Percentiles rank a stretch among this genome's conserved stretches.
phyloP scores from a whole-genome alignment of 805 yeast species.

The Candida namnaoensis region DNA sequence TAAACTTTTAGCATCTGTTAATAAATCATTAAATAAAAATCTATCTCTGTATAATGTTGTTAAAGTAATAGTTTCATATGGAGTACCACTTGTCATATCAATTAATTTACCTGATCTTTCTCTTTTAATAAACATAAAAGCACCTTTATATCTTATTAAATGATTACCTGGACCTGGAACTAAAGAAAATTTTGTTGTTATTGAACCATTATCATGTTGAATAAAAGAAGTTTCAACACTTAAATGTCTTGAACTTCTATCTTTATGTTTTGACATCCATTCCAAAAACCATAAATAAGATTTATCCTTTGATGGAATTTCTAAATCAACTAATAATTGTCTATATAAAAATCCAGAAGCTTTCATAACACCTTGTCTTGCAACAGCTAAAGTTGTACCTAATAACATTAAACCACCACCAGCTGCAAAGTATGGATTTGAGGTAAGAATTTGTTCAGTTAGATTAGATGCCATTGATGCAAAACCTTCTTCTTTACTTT shows the following conservation, averaged over 20 bases:
- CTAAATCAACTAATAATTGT: conserved; percentile 83
- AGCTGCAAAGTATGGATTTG: conserved; percentile 95
- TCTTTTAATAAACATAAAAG: conserved; percentile 80
- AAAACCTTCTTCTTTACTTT: conserved; percentile 14
- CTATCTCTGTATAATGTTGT: conserved; percentile 86
- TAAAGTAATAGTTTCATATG: conserved; percentile 91
- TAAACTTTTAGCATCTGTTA: conserved; percentile 75
- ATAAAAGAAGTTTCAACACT: conserved; percentile 81
- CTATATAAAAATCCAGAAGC: conserved; percentile 65
- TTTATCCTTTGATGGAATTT: conserved; percentile 88
- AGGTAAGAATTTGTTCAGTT: conserved; percentile 44
- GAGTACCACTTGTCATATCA: conserved; percentile 86
- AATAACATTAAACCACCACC: conserved; percentile 96
- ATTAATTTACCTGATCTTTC: conserved; percentile 86
- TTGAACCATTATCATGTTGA: conserved; percentile 91
- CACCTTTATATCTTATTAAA: conserved; percentile 75
- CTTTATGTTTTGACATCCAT: conserved; percentile 87
- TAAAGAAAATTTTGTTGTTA: conserved; percentile 75
- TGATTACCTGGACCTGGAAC: conserved; percentile 99
- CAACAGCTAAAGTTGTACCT: conserved; percentile 82
- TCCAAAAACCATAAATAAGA: conserved; percentile 91
- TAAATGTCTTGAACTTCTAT: conserved; percentile 71
- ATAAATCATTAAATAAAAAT: conserved; percentile 53
- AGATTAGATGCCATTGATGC: conserved; percentile 25
- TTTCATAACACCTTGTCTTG: conserved; percentile 59